Evolutionary conservation across 169 alveolate genomes (phyloP).

Genomic region (Plasmodium gaboni): DNA sequence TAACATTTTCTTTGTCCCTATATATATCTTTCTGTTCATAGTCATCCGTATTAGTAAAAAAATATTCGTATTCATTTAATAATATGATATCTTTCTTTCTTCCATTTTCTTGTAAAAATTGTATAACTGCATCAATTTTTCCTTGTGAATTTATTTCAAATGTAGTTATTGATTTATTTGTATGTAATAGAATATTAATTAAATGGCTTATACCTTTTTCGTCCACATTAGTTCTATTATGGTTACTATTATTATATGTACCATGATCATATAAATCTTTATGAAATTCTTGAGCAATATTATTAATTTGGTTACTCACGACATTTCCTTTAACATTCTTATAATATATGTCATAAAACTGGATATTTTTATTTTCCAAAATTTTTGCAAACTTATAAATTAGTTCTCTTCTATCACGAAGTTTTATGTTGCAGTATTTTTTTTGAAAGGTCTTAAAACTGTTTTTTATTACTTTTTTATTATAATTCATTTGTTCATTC

Average conservation of each 20-base stretch:
- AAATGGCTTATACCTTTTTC: not conserved
- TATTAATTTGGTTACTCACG: too few relatives aligned
- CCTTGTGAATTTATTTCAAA: constrained; percentile 19
- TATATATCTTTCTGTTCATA: not conserved
- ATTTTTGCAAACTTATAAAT: constrained; percentile 1
- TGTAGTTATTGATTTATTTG: constrained; percentile 13
- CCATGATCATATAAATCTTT: too few relatives aligned
- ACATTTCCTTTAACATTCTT: too few relatives aligned
- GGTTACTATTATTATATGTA: too few relatives aligned
- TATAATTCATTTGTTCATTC: constrained; percentile 10
- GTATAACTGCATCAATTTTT: constrained; percentile 18
- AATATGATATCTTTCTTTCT: not conserved
- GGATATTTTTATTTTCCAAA: not conserved
- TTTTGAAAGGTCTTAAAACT: constrained; percentile 14
- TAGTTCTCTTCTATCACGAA: constrained; percentile 24
- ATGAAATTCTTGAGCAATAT: too few relatives aligned
- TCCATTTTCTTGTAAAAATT: constrained; percentile 12
- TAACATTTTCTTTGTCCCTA: not conserved
- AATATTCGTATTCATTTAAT: constrained; percentile 38
- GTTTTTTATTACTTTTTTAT: constrained; percentile 9
- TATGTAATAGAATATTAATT: constrained; percentile 5
- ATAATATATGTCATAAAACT: too few relatives aligned
- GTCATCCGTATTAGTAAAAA: constrained; percentile 15
- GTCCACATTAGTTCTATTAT: not conserved
- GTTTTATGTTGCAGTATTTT: not conserved